Conservation (phyloP, 2,329 filamentous ascomycete species). For the Ambrosiella cleistominuta region DNA sequence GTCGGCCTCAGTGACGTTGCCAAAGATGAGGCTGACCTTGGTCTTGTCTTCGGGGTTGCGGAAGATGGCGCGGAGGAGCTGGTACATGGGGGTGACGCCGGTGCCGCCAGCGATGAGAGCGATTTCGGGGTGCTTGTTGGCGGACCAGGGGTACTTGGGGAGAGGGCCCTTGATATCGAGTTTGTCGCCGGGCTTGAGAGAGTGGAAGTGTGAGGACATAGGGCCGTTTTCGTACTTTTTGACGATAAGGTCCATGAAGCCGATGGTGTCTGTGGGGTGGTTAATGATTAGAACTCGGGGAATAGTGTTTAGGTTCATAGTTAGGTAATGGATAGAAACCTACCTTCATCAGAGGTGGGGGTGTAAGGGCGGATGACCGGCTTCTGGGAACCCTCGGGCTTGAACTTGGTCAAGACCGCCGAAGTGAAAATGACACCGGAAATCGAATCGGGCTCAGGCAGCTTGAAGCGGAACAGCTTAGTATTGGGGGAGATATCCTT, state of each 20-base stretch:
- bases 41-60: constrained; percentile 93
- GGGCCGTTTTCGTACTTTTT: constrained; percentile 82
- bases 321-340: constrained; percentile 15
- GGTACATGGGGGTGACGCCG: constrained; percentile 96
- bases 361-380: constrained; percentile 83
- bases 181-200: constrained; percentile 61
- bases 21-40: constrained; percentile 89
- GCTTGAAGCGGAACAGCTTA: constrained; percentile 76
- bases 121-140: constrained; percentile 89
- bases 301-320: not conserved
- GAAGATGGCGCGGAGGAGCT: constrained; percentile 82
- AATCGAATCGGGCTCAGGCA: constrained; percentile 68
- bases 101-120: constrained; percentile 83
- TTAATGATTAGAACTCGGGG: not conserved
- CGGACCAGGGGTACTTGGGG: constrained; percentile 75
- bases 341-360: constrained; percentile 70
- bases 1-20: constrained; percentile 76
- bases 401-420: constrained; percentile 83
- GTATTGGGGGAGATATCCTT: constrained; percentile 85
- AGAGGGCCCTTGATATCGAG: constrained; percentile 91
- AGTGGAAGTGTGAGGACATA: constrained; percentile 82
- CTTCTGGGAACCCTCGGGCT: constrained; percentile 69
- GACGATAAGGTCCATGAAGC: constrained; percentile 73
- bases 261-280: constrained; percentile 41
- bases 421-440: constrained; percentile 70